Evolutionary conservation across 2,329 filamentous ascomycete genomes (phyloP).

Genomic region (Venturia pyrina): DNA sequence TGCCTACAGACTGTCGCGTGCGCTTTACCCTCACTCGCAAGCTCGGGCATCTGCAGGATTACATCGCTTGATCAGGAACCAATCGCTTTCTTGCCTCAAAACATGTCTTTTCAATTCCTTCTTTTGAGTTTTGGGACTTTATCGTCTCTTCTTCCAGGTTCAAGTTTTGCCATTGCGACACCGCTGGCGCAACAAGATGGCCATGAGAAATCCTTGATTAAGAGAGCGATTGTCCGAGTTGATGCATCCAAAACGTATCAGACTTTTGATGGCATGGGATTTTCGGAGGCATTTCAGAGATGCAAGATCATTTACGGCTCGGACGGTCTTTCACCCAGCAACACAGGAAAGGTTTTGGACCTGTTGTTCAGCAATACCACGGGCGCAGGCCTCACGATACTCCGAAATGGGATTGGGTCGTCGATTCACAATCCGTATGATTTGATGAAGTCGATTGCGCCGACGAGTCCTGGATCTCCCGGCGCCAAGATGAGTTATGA

Average conservation of each 20-base stretch:
- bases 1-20: too few relatives aligned
- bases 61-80: too few relatives aligned
- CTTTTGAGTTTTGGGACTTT: background rate
- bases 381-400: conserved; percentile 35
- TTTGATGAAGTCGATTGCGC: conserved; percentile 33
- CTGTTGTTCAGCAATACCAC: conserved; percentile 36
- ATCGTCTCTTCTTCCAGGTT: background rate
- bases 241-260: conserved; percentile 34
- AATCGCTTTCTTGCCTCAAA: background rate
- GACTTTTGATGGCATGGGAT: conserved; percentile 38
- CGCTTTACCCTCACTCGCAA: too few relatives aligned
- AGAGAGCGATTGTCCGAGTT: conserved; percentile 24
- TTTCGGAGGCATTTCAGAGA: conserved; percentile 36
- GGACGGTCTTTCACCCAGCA: conserved; percentile 29
- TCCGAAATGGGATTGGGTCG: conserved; percentile 38
- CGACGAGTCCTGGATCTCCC: conserved; percentile 35
- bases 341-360: conserved; percentile 33
- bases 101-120: background rate
- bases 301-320: conserved; percentile 28
- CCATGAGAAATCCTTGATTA: background rate
- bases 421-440: conserved; percentile 32
- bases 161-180: background rate
- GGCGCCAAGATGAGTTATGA: conserved; percentile 32
- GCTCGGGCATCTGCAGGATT: too few relatives aligned
- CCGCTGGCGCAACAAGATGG: background rate